These are phyloP conservation scores for Aspergillus aculeatus DNA, from an alignment of 2,329 filamentous ascomycete species.

Conservation along the genomic window DNA sequence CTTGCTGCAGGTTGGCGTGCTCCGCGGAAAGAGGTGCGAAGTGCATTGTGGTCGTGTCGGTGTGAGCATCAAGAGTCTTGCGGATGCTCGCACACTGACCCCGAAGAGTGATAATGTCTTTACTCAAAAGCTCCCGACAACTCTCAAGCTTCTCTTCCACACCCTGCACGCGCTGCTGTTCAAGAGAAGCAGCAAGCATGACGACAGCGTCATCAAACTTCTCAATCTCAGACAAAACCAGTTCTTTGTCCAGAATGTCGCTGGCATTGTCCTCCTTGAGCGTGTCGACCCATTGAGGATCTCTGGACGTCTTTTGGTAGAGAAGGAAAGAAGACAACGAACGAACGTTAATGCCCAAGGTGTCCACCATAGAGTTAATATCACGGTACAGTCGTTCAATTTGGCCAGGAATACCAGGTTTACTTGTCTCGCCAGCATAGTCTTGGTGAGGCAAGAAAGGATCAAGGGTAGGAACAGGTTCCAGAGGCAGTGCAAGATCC, in stretches of 20 bases:
- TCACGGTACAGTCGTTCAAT: constrained; percentile 52
- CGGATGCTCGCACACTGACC: constrained; percentile 76
- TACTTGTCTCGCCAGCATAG: constrained; percentile 44
- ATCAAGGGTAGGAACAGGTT: constrained; percentile 45
- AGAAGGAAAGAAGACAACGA: constrained; percentile 58
- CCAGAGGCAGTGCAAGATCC: constrained; percentile 45
- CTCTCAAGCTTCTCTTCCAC: constrained; percentile 67
- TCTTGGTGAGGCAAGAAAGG: constrained; percentile 51
- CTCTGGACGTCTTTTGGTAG: constrained; percentile 43
- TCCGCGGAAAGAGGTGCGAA: constrained; percentile 79
- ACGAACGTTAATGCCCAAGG: constrained; percentile 80
- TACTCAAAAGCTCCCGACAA: constrained; percentile 63
- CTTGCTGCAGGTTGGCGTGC: constrained; percentile 77
- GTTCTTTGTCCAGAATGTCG: constrained; percentile 69
- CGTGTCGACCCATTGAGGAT: constrained; percentile 49
- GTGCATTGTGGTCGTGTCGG: constrained; percentile 67
- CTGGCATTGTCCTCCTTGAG: constrained; percentile 54
- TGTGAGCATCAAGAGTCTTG: constrained; percentile 68
- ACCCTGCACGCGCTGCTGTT: constrained; percentile 66
- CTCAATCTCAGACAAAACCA: constrained; percentile 73
- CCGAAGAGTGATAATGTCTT: constrained; percentile 69
- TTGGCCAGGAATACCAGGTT: constrained; percentile 50
- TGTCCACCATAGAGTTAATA: constrained; percentile 82
- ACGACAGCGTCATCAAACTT: constrained; percentile 66
- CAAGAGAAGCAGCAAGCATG: constrained; percentile 63